Base-by-base conservation (phyloP, 306 rosid genomes). In the Cucurbita maxima region DNA sequence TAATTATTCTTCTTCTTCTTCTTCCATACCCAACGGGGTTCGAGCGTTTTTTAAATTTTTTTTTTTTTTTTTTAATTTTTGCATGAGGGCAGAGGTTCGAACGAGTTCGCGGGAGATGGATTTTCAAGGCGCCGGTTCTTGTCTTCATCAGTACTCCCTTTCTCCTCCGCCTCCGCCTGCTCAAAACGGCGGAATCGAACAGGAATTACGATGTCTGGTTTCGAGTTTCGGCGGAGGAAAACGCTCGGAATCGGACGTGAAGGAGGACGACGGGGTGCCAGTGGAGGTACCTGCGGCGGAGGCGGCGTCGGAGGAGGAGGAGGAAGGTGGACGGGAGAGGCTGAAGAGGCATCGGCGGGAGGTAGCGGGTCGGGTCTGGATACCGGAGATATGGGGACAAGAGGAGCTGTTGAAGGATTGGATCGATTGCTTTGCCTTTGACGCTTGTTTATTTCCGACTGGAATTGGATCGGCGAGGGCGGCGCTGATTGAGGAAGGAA, bases 311-410 rank as follows among this genome's bases (percentile, higher is more conserved):
- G 2, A 16, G 80, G 76, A 5, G 36, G 96, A 81, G 45, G 87
- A 79, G 4, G 72, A 67, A 19, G 77, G 79, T 69, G 96, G 86
- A 47, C 79, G 94, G 0, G 98, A 90, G 87, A 90, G 79, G 88
- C 84, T 88, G 82, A 88, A 86, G 86, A 82, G 83, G 80, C 92
- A 87, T 30, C 79, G 92, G 58, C 58, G 79, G 57, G 97, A 91
- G 82, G 81, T 90, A 73, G 89, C 85, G 3, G 97, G 96, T 6
- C 81, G 83, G 36, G 89, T 90, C 4, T 89, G 98, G 96, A 85
- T 93, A 72, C 98, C 98, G 36, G 98, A 93, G 1, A 83, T 75
- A 16, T 93, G 98, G 98, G 98, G 98, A 1, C 97, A 93, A 72
- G 98, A 93, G 75, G 92, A 90, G 57, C 76, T 88, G 1, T 77